Percentiles rank a stretch among this genome's conserved stretches.
Evolutionary conservation across 768 basidiomycete species (phyloP).

Genomic region (Lactarius quietus): DNA sequence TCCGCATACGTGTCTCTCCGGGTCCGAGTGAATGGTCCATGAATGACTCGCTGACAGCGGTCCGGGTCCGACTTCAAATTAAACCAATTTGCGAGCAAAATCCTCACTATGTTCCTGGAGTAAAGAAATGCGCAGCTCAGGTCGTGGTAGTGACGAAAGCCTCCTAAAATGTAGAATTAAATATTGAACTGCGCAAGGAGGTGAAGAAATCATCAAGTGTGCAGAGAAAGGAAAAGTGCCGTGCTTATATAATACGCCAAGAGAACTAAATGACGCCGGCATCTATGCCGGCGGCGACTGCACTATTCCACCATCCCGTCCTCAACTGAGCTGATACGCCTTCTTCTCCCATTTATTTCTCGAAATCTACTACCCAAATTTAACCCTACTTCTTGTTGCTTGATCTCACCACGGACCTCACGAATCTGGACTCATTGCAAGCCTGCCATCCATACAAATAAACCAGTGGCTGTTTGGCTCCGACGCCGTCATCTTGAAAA

Average conservation of each 20-base stretch:
- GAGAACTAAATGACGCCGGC: constrained; percentile 2
- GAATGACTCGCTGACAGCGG: no score
- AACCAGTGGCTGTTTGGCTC: background rate
- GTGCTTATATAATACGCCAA: background rate
- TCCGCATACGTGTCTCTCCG: no score
- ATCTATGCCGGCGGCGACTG: background rate
- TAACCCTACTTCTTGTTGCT: background rate
- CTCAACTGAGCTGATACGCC: background rate
- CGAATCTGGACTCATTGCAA: background rate
- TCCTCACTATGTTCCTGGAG: no score
- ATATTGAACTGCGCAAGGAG: no score
- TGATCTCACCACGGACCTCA: background rate
- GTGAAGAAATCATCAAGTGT: no score
- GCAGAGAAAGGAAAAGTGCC: background rate
- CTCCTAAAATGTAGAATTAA: no score
- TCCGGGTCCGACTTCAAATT: no score
- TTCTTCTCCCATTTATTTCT: background rate
- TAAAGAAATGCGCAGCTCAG: no score
- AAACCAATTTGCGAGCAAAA: no score
- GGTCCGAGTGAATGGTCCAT: no score
- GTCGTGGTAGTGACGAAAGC: no score
- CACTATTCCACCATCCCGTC: background rate
- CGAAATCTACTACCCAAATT: background rate
- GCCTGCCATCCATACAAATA: background rate
- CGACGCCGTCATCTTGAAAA: constrained; percentile 11